A percentile compares a stretch with the other conserved stretches of the same genome.
These are phyloP conservation scores for Discostella stelligeroides DNA, from an alignment of 108 stramenopile genomes.

Conservation along the genomic window DNA sequence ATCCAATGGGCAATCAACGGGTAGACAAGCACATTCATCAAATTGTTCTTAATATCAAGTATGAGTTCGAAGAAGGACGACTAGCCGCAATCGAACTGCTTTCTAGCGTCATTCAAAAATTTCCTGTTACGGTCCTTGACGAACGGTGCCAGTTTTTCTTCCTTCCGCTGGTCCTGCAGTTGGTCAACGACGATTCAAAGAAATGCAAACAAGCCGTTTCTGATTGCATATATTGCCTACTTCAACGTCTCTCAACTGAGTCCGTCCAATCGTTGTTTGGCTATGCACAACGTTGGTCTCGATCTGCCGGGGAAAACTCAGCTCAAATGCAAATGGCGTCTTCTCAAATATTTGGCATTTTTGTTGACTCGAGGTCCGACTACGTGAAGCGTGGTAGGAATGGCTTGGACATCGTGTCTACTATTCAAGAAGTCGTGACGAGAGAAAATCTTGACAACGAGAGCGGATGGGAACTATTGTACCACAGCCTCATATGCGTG, in stretches of 20 bases:
- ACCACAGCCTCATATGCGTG: slow-evolving; percentile 70
- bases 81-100: slow-evolving; percentile 74
- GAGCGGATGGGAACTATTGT: slow-evolving; percentile 71
- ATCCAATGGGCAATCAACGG: slow-evolving; percentile 81
- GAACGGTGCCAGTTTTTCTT: slow-evolving; percentile 76
- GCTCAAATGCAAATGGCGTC: slow-evolving; percentile 60
- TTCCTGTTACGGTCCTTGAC: slow-evolving; percentile 73
- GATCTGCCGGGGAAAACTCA: slow-evolving; percentile 37
- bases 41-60: slow-evolving; percentile 82
- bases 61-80: slow-evolving; percentile 89
- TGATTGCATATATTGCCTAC: slow-evolving; percentile 56
- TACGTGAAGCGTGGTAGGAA: slow-evolving; percentile 58
- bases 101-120: slow-evolving; percentile 57
- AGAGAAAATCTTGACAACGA: slow-evolving; percentile 25
- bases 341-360: slow-evolving; percentile 77
- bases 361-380: slow-evolving; percentile 66
- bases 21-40: slow-evolving; percentile 80
- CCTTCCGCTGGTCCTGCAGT: slow-evolving; percentile 83
- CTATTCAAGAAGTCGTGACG: slow-evolving; percentile 33
- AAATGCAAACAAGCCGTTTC: slow-evolving; percentile 73
- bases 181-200: slow-evolving; percentile 88
- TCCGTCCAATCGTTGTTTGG: slow-evolving; percentile 63
- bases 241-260: slow-evolving; percentile 65
- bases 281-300: slow-evolving; percentile 72
- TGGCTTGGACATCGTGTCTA: slow-evolving; percentile 26